Evolutionary conservation across 23 red algal species (phyloP).

Genomic region (Gracilaria gracilis): DNA sequence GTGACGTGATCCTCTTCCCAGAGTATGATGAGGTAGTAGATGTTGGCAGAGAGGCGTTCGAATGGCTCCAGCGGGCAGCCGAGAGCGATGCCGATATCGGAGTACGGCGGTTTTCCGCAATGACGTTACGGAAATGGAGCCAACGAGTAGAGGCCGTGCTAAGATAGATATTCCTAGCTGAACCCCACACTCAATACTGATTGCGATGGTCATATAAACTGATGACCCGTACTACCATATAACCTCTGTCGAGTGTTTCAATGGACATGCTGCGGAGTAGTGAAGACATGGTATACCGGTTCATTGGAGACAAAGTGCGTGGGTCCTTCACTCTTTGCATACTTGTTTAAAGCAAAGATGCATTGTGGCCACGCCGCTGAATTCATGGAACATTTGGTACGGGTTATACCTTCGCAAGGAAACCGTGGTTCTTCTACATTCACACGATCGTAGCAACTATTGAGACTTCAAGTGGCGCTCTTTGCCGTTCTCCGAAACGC

Average conservation of each 20-base stretch:
- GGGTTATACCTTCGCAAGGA: too few relatives aligned
- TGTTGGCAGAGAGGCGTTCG: slow-evolving; percentile 41
- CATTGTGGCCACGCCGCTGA: too few relatives aligned
- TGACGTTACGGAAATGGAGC: slow-evolving; percentile 36
- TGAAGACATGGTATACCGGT: background rate
- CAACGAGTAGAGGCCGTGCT: slow-evolving; percentile 21
- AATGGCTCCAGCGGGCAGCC: slow-evolving; percentile 48
- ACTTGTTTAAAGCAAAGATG: too few relatives aligned
- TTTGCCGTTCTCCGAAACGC: background rate
- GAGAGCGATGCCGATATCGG: slow-evolving; percentile 51
- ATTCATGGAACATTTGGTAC: too few relatives aligned
- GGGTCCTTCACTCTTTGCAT: too few relatives aligned
- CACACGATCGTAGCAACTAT: background rate
- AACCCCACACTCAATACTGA: background rate
- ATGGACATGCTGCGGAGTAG: background rate
- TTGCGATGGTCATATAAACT: too few relatives aligned
- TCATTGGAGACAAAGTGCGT: background rate
- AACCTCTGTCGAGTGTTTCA: too few relatives aligned
- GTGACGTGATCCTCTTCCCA: slow-evolving; percentile 21
- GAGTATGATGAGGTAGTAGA: slow-evolving; percentile 10
- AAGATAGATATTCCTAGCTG: background rate
- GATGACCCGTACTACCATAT: too few relatives aligned
- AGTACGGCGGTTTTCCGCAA: slow-evolving; percentile 48
- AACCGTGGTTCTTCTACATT: too few relatives aligned
- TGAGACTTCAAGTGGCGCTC: background rate